Evolutionary conservation across 2,329 filamentous ascomycete genomes (phyloP), one percentile per base, ranked within the genome.

Genomic region (Hypoxylon rubiginosum): DNA sequence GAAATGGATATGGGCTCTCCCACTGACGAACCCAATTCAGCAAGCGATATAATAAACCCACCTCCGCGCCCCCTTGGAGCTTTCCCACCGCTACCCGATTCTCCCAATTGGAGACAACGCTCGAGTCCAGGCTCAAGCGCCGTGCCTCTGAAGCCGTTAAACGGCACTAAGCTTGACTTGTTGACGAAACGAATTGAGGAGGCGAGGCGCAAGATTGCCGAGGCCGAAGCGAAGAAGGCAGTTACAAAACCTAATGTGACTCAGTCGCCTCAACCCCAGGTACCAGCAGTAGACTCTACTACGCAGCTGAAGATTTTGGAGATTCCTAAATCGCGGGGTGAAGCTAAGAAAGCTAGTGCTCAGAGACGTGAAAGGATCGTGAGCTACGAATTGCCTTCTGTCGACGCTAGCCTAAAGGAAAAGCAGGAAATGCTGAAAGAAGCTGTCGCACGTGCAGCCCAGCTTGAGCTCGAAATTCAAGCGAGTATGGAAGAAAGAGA

Each of bases 1-100:
- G 89, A 89, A 61, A 91, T 91, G 88, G 90, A 92, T 34, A 83
- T 91, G 24, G 88, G 88, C 26, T 88, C 85, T 50, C 84, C 82
- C 9, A 81, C 79, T 28, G 82, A 85, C 21, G 81, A 81, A 3
- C 71, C 78, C 15, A 57, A 43, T 24, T 75, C 78, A 15, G 73
- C 78, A 2, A 72, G 76, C 4, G 78, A 79, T 21, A 75, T 74
- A 10, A 73, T 63, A 17, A 73, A 70, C 4, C 75, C 73, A 2
- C 72, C 79, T 1, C 78, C 74, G 55, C 76, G 79, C 8, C 77
- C 80, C 0, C 77, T 85, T 17, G 80, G 82, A 6, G 81, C 84
- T 58, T 80, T 83, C 56, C 81, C 84, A 17, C 80, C 82, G 0
- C 75, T 85, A 6, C 76, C 80, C 2, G 79, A 84, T 17, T 78